A percentile compares a stretch with the other conserved stretches of the same genome.
phyloP scores from a whole-genome alignment of 108 stramenopile species.

The Skeletonema tropicum region DNA sequence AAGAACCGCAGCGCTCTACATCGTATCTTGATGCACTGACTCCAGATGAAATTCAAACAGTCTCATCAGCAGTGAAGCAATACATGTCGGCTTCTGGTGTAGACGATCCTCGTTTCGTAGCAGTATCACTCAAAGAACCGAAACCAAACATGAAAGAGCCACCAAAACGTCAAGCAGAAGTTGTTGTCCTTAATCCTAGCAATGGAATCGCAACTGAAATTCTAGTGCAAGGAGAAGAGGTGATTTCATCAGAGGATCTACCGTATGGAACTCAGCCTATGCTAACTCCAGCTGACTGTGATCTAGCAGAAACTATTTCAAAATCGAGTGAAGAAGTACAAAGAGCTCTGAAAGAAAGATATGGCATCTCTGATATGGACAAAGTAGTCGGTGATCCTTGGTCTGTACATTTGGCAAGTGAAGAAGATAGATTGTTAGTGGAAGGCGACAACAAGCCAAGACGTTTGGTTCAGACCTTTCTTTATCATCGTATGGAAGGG shows the following conservation, averaged over 20 bases:
- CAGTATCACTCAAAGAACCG: slow-evolving; percentile 56
- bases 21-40: slow-evolving; percentile 47
- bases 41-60: slow-evolving; percentile 46
- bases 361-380: slow-evolving; percentile 53
- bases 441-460: slow-evolving; percentile 35
- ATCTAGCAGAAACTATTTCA: slow-evolving; percentile 65
- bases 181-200: slow-evolving; percentile 48
- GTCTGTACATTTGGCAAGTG: slow-evolving; percentile 61
- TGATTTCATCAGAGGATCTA: slow-evolving; percentile 22
- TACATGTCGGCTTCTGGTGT: slow-evolving; percentile 18
- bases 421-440: slow-evolving; percentile 37
- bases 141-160: background rate
- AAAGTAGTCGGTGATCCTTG: slow-evolving; percentile 68
- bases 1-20: slow-evolving; percentile 9
- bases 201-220: slow-evolving; percentile 59
- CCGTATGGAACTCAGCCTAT: slow-evolving; percentile 62
- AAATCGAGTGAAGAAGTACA: slow-evolving; percentile 43
- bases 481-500: slow-evolving; percentile 62
- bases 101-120: slow-evolving; percentile 52
- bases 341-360: slow-evolving; percentile 48
- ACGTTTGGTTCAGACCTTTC: slow-evolving; percentile 68
- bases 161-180: slow-evolving; percentile 47
- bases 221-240: slow-evolving; percentile 23
- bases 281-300: slow-evolving; percentile 78
- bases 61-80: slow-evolving; percentile 25